phyloP scores from a whole-genome alignment of 2,329 filamentous ascomycete species.

The Corinectria fuckeliana region DNA sequence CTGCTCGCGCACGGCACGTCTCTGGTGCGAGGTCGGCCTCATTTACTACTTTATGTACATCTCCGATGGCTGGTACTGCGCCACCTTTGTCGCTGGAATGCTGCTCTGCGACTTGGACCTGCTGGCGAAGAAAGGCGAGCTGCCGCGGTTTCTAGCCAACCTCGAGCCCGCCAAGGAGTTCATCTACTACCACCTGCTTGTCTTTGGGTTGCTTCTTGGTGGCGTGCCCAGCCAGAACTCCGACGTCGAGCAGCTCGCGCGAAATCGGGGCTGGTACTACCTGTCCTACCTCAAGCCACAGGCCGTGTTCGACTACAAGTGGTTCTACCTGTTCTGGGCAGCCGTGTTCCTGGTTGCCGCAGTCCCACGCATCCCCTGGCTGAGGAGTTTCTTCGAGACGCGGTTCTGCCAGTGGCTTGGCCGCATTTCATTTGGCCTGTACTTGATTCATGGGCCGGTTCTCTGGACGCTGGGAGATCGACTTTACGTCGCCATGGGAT shows the following conservation, averaged over 20 bases:
- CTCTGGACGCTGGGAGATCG: constrained; percentile 66
- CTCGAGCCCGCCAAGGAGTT: constrained; percentile 56
- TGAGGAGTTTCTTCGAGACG: constrained; percentile 65
- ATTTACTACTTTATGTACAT: constrained; percentile 72
- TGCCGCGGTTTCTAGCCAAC: constrained; percentile 56
- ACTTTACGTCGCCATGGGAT: constrained; percentile 67
- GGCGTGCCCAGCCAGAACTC: constrained; percentile 62
- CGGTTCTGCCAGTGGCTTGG: constrained; percentile 67
- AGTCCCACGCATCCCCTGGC: constrained; percentile 62
- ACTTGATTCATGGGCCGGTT: constrained; percentile 69
- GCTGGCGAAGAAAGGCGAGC: constrained; percentile 54
- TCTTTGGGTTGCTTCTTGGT: constrained; percentile 61
- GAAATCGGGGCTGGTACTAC: constrained; percentile 66
- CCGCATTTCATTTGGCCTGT: constrained; percentile 66
- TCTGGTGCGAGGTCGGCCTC: constrained; percentile 59
- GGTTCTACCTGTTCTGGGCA: constrained; percentile 71
- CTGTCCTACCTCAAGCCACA: constrained; percentile 68
- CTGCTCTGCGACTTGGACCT: constrained; percentile 67
- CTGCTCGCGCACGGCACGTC: constrained; percentile 59
- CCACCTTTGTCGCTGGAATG: constrained; percentile 67
- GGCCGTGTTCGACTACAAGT: constrained; percentile 70
- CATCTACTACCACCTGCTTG: constrained; percentile 61
- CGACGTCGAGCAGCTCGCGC: constrained; percentile 56
- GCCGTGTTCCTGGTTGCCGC: constrained; percentile 62
- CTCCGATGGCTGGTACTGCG: constrained; percentile 67